Evolutionary conservation across 2,329 filamentous ascomycete species (phyloP).

Genomic region (Sporothrix luriei): DNA sequence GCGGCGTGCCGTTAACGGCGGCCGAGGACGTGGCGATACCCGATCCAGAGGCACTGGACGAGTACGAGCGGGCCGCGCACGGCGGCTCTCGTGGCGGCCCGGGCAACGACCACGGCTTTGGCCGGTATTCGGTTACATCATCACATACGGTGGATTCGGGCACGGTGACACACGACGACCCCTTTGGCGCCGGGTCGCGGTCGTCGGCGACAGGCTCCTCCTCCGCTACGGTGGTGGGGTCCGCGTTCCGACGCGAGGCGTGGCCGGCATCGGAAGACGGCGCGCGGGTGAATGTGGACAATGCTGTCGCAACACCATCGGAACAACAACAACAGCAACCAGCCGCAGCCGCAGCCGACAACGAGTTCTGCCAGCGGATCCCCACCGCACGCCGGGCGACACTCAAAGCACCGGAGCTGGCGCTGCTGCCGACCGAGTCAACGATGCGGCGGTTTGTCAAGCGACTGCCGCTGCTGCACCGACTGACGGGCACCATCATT

Average conservation of each 20-base stretch:
- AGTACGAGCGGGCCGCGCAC: conserved; percentile 25
- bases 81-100: conserved; percentile 34
- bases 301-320: conserved; percentile 22
- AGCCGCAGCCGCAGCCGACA: conserved; percentile 34
- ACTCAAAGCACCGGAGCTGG: conserved; percentile 69
- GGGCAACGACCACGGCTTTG: conserved; percentile 43
- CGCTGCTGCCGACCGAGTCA: conserved; percentile 69
- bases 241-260: conserved; percentile 12
- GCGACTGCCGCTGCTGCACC: conserved; percentile 69
- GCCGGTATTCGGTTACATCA: conserved; percentile 46
- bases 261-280: conserved; percentile 9
- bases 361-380: conserved; percentile 62
- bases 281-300: conserved; percentile 2
- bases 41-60: conserved; percentile 48
- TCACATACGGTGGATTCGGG: conserved; percentile 61
- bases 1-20: conserved; percentile 61
- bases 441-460: conserved; percentile 64
- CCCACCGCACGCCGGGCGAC: conserved; percentile 66
- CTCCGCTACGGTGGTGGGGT: conserved; percentile 34
- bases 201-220: conserved; percentile 23
- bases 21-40: conserved; percentile 65
- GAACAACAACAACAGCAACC: conserved; percentile 6
- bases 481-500: conserved; percentile 73
- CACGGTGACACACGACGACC: conserved; percentile 51
- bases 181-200: neutral